These are phyloP conservation scores for Austroboletus rostrupii DNA, from an alignment of 1,284 basidiomycete genomes.

Conservation along the genomic window DNA sequence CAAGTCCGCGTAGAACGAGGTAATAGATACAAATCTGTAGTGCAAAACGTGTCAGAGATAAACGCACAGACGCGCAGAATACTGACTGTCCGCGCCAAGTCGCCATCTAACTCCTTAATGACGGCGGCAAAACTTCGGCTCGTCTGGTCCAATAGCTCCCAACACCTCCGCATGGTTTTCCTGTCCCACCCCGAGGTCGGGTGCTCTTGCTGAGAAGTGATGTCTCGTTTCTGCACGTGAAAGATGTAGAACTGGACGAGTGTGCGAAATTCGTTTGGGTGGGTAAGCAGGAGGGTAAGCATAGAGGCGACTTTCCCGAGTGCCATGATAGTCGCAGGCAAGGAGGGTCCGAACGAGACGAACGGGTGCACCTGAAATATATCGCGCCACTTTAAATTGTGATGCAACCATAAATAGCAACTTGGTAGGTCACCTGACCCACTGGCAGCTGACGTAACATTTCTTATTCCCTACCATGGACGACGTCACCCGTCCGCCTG, in stretches of 20 bases:
- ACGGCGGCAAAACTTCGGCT: conserved; percentile 91
- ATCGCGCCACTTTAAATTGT: too few relatives aligned
- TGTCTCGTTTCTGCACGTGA: conserved; percentile 77
- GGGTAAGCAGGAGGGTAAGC: conserved; percentile 64
- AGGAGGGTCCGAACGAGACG: too few relatives aligned
- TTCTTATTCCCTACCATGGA: conserved; percentile 36
- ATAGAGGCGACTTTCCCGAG: conserved; percentile 34
- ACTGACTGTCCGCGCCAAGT: conserved; percentile 87
- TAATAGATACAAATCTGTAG: conserved; percentile 91
- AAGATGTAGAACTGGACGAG: conserved; percentile 78
- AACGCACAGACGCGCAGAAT: neutral
- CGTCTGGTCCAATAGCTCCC: conserved; percentile 87
- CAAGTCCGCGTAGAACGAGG: conserved; percentile 87
- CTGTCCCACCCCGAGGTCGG: conserved; percentile 81
- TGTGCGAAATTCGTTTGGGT: conserved; percentile 74
- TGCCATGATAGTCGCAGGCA: conserved; percentile 9
- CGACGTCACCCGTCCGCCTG: conserved; percentile 42
- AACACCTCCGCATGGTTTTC: conserved; percentile 82
- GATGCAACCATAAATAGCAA: too few relatives aligned
- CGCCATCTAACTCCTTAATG: conserved; percentile 95
- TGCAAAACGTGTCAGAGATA: neutral
- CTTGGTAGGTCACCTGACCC: neutral
- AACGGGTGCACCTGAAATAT: too few relatives aligned
- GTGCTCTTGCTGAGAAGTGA: conserved; percentile 68
- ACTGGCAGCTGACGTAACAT: neutral